Base-by-base conservation (phyloP, 108 stramenopile genomes). In the Heterococcus sp. region DNA sequence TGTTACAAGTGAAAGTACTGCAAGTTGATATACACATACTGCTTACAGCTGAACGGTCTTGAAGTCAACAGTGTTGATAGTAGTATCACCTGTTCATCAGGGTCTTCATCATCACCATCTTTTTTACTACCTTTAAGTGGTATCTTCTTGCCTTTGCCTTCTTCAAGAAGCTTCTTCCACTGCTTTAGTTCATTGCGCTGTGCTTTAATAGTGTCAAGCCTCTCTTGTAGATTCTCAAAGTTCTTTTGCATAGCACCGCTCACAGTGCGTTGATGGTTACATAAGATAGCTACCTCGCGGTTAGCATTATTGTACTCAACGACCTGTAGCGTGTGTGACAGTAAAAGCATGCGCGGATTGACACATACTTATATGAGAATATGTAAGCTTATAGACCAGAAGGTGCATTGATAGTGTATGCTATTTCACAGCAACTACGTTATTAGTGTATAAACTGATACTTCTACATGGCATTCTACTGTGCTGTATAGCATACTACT, bases 261-360 rank as follows among this genome's bases (percentile, higher is more conserved):
- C 63, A 97, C 96, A 58, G 97, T 94, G 72, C 91, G 89, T 82
- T 99, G 98, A 85, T 99, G 98, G 85, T 99, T 99, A 87, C 98
- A 99, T 35, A 99, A 89, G 71, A 99, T 99, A 27, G 98, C 97
- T 58, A 99, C 98, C 88, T 94, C 89, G 2, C 97, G 91, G 90
- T 99, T 99, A 63, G 98, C 98, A 72, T 93, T 94, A 83, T 99
- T 97, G 92, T 99, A 99, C 83, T 92, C 92, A 0, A 94, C 91
- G 26, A 96, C 94, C 79, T 81, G 65, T 8, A 2, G 21, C 2
- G 66, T n/a, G n/a, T n/a, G n/a, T n/a, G n/a, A n/a, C n/a, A n/a
- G n/a, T n/a, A n/a, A n/a, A n/a, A n/a, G n/a, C n/a, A n/a, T n/a
- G n/a, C n/a, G n/a, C n/a, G n/a, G n/a, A n/a, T n/a, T n/a, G n/a